Evolutionary conservation across 306 rosid genomes (phyloP).

Genomic region (Myrica gale): DNA sequence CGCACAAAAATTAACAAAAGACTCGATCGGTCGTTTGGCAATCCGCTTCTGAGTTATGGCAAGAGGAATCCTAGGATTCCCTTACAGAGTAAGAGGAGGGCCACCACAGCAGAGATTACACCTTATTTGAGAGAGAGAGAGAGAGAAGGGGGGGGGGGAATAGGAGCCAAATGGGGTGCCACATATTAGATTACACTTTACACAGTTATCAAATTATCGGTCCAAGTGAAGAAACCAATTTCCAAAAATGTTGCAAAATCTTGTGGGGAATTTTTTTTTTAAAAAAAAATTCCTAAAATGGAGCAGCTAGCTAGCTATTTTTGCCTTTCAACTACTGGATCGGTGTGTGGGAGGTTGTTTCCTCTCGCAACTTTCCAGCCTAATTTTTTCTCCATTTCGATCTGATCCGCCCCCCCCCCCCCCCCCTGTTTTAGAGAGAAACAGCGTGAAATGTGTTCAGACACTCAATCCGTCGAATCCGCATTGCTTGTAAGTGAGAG

Average conservation of each 20-base stretch:
- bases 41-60: no score
- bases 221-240: constrained; percentile 34
- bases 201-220: constrained; percentile 27
- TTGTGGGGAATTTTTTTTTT: neutral
- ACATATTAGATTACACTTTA: constrained; percentile 29
- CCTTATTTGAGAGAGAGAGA: no score
- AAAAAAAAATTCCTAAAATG: constrained; percentile 17
- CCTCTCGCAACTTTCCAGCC: neutral
- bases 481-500: constrained; percentile 84
- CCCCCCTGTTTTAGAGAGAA: constrained; percentile 27
- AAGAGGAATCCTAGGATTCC: no score
- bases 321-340: constrained; percentile 21
- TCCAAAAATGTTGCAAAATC: constrained; percentile 26
- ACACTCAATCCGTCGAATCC: constrained; percentile 92
- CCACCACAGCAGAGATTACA: no score
- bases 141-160: no score
- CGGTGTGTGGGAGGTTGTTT: constrained; percentile 17
- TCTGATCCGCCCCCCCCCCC: constrained; percentile 18
- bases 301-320: neutral
- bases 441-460: constrained; percentile 21
- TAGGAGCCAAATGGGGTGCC: constrained; percentile 1
- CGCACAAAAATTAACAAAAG: no score
- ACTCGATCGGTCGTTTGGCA: no score
- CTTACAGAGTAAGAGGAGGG: no score
- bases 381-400: neutral